Evolutionary conservation across 2,329 filamentous ascomycete genomes (phyloP).

Genomic region (Daldinia sp.): DNA sequence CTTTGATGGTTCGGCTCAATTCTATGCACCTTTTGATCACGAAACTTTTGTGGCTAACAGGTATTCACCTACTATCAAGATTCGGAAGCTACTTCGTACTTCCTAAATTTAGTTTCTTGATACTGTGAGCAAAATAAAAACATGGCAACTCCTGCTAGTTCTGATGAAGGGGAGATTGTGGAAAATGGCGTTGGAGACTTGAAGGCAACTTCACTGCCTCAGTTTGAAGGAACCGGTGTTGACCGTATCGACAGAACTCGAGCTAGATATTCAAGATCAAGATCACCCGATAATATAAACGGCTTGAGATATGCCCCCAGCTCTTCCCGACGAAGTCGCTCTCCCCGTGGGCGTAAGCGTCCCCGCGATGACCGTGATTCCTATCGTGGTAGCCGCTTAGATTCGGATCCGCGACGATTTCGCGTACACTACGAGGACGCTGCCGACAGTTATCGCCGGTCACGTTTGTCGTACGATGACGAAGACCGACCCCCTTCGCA

Average conservation of each 20-base stretch:
- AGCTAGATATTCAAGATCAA: constrained; percentile 63
- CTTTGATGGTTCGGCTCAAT: constrained; percentile 49
- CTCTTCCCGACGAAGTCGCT: constrained; percentile 61
- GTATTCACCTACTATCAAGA: constrained; percentile 37
- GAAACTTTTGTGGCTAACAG: constrained; percentile 44
- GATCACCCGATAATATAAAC: constrained; percentile 60
- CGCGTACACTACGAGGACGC: constrained; percentile 69
- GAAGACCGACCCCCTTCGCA: constrained; percentile 60
- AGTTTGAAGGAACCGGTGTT: constrained; percentile 82
- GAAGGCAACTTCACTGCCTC: constrained; percentile 90
- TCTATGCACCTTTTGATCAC: constrained; percentile 43
- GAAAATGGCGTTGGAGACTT: constrained; percentile 70
- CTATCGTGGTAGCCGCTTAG: constrained; percentile 51
- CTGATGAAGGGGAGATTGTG: constrained; percentile 87
- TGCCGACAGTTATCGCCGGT: constrained; percentile 56
- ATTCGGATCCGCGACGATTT: constrained; percentile 66
- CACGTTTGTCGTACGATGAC: constrained; percentile 64
- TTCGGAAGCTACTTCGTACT: constrained; percentile 38
- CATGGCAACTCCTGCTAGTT: constrained; percentile 61
- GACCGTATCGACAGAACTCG: constrained; percentile 88
- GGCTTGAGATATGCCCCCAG: constrained; percentile 52
- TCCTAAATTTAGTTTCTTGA: constrained; percentile 34
- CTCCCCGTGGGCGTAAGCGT: constrained; percentile 74
- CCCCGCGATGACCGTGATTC: constrained; percentile 68
- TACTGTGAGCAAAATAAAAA: constrained; percentile 45